A percentile compares a stretch with the other conserved stretches of the same genome.
phyloP scores from a whole-genome alignment of 2,329 filamentous ascomycete genomes.

The Chaetomium globosum region DNA sequence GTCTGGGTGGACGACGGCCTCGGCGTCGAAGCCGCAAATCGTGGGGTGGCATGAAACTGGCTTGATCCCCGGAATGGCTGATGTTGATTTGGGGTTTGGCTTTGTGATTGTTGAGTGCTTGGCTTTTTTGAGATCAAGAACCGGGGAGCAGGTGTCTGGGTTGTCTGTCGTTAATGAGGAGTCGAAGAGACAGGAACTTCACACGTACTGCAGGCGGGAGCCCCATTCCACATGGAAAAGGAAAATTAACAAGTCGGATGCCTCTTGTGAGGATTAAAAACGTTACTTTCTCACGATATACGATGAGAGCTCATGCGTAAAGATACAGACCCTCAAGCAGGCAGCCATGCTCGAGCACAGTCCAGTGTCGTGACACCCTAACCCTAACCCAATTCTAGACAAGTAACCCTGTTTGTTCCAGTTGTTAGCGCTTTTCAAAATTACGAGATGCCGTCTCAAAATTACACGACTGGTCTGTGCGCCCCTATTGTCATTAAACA shows the following conservation, averaged over 20 bases:
- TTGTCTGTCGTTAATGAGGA: slow-evolving; percentile 15
- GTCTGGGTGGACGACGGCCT: slow-evolving; percentile 28
- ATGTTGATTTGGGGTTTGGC: slow-evolving; percentile 31
- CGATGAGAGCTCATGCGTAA: background rate
- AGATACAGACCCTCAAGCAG: background rate
- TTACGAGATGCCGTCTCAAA: slow-evolving; percentile 1
- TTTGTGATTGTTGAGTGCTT: slow-evolving; percentile 28
- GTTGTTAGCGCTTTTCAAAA: slow-evolving; percentile 12
- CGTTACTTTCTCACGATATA: background rate
- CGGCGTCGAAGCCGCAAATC: slow-evolving; percentile 32
- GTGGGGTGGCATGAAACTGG: slow-evolving; percentile 37
- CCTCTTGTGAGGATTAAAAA: too few relatives aligned
- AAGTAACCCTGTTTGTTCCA: background rate
- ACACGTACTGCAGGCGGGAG: slow-evolving; percentile 28
- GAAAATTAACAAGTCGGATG: background rate
- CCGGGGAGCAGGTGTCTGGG: slow-evolving; percentile 38
- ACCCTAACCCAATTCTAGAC: slow-evolving; percentile 9
- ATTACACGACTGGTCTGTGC: slow-evolving; percentile 20
- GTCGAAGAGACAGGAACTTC: background rate
- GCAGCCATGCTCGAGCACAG: background rate
- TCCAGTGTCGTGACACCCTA: background rate
- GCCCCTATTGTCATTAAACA: slow-evolving; percentile 25
- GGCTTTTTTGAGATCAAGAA: slow-evolving; percentile 37
- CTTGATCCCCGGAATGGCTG: slow-evolving; percentile 24
- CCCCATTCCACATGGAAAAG: slow-evolving; percentile 14